Evolutionary conservation across 306 rosid species (phyloP).

Genomic region (Cajanus cajan): DNA sequence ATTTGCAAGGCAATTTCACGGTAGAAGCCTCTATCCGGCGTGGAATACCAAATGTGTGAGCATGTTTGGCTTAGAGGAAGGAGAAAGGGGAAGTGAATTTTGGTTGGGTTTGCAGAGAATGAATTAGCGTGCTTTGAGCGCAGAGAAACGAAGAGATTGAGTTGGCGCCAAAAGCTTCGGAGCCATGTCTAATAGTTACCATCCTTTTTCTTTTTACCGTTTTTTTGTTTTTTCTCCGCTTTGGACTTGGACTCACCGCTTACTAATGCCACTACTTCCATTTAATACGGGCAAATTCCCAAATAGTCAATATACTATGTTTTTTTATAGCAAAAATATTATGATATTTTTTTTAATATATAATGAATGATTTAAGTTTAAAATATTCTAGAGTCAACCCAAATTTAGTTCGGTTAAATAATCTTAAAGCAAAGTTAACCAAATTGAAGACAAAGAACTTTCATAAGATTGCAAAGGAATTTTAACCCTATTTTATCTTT

Average conservation of each 20-base stretch:
- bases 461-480: no score
- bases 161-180: constrained; percentile 51
- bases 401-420: no score
- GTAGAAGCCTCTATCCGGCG: not conserved
- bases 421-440: no score
- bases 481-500: no score
- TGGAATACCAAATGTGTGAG: not conserved
- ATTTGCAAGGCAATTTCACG: not conserved
- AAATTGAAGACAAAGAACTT: no score
- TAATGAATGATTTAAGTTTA: no score
- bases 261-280: not conserved
- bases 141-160: not conserved
- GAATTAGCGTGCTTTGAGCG: constrained; percentile 4
- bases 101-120: not conserved
- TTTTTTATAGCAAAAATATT: no score
- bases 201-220: not conserved
- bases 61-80: constrained; percentile 8
- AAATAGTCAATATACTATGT: no score
- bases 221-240: not conserved
- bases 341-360: no score
- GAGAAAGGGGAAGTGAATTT: constrained; percentile 9
- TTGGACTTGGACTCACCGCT: not conserved
- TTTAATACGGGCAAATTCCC: not conserved
- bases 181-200: constrained; percentile 16
- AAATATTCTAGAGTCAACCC: no score